Conservation (phyloP, 805 yeast genomes). For the Candida silvicultrix region DNA sequence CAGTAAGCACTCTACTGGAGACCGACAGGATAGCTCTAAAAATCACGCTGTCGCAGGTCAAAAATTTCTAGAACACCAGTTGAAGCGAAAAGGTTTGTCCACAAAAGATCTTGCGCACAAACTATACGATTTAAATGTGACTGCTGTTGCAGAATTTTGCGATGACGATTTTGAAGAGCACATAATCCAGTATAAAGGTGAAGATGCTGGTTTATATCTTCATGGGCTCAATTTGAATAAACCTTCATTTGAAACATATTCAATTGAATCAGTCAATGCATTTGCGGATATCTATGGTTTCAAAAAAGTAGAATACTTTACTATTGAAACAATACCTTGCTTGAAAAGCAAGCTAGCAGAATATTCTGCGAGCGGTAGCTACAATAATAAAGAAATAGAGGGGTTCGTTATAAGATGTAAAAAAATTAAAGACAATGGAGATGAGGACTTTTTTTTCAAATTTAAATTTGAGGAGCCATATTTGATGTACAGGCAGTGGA, state of each 20-base stretch:
- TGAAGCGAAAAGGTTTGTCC: slow-evolving; percentile 33
- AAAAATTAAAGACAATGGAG: slow-evolving; percentile 8
- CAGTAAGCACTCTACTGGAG: slow-evolving; percentile 86
- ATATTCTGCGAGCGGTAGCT: slow-evolving; percentile 62
- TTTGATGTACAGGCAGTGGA: slow-evolving; percentile 79
- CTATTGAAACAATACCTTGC: slow-evolving; percentile 29
- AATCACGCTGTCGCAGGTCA: slow-evolving; percentile 80
- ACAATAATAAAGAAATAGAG: slow-evolving; percentile 69
- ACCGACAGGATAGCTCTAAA: slow-evolving; percentile 40
- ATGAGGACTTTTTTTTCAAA: slow-evolving; percentile 71
- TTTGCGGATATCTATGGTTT: slow-evolving; percentile 74
- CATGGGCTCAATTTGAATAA: slow-evolving; percentile 82
- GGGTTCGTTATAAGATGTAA: slow-evolving; percentile 87
- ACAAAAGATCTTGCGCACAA: slow-evolving; percentile 46
- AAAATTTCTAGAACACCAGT: slow-evolving; percentile 45
- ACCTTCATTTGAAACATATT: slow-evolving; percentile 55
- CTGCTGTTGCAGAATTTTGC: slow-evolving; percentile 91
- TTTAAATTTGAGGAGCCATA: slow-evolving; percentile 95
- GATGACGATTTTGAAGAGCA: slow-evolving; percentile 95
- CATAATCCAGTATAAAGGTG: slow-evolving; percentile 63
- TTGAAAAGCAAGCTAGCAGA: slow-evolving; percentile 48
- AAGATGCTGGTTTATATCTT: slow-evolving; percentile 74
- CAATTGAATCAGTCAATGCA: slow-evolving; percentile 49
- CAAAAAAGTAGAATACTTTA: slow-evolving; percentile 43
- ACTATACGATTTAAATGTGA: slow-evolving; percentile 46